Evolutionary conservation across 1,284 basidiomycete genomes (phyloP).

Genomic region (Farysia itapuensis): DNA sequence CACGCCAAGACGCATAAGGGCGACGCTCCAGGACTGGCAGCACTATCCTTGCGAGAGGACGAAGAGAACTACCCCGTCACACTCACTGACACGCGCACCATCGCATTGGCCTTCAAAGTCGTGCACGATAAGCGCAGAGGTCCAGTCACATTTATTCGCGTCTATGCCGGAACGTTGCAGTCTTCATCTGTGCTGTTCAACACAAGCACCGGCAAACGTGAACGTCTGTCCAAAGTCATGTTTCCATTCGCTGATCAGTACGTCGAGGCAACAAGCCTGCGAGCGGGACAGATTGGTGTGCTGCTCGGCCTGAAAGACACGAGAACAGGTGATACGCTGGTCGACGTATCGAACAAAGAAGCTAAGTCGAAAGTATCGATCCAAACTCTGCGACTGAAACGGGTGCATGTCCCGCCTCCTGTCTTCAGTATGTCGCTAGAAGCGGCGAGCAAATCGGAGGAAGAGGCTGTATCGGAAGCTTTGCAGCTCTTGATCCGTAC

Average conservation of each 20-base stretch:
- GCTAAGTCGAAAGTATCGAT: neutral
- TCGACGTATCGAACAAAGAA: conserved; percentile 28
- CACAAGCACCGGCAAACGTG: conserved; percentile 70
- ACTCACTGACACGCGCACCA: conserved; percentile 12
- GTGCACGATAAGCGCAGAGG: conserved; percentile 78
- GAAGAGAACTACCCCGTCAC: conserved; percentile 4
- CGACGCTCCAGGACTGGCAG: neutral
- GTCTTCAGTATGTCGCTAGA: conserved; percentile 65
- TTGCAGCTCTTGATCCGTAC: conserved; percentile 76
- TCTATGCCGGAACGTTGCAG: conserved; percentile 72
- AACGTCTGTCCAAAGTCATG: conserved; percentile 75
- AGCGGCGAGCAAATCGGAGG: conserved; percentile 63
- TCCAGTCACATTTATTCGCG: conserved; percentile 86
- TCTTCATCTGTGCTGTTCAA: conserved; percentile 74
- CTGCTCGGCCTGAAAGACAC: conserved; percentile 79
- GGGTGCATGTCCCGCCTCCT: conserved; percentile 78
- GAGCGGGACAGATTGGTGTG: conserved; percentile 81
- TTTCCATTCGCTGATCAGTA: conserved; percentile 76
- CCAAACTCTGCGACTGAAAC: conserved; percentile 64
- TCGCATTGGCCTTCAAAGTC: conserved; percentile 79
- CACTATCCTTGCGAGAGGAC: neutral
- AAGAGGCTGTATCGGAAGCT: conserved; percentile 74
- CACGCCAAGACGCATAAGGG: neutral
- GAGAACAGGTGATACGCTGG: conserved; percentile 81
- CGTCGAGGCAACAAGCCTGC: conserved; percentile 77